Base-by-base conservation (phyloP, 345 rosid genomes). In the Euphorbia tirucalli region DNA sequence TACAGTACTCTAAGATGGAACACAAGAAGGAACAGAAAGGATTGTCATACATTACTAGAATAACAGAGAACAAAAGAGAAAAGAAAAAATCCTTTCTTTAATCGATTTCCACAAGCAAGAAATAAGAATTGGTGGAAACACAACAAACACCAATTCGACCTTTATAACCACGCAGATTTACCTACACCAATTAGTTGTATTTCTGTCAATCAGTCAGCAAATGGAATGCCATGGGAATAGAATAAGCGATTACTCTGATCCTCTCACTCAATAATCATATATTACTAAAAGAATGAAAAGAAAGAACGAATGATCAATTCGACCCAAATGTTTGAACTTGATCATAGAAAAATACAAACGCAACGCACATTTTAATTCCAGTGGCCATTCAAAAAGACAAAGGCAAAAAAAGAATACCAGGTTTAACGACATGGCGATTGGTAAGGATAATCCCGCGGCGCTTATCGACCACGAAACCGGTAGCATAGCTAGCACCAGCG, bases 381-480 rank as follows among this genome's bases (percentile, higher is more conserved):
- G 14, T 63, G 9, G 0, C 6, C 15, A 22, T 10, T 9, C 4
- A 3, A 1, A 61, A 61, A 28, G 11, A 6, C 24, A 15, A 18
- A 32, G 6, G 22, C 4, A 65, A 16, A 25, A 44, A 46, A 25
- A 18, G 18, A 0, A 35, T 35, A 93, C 97, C 97, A 15, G 97
- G 88, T 84, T 93, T 88, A 75, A 90, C 98, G 35, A 93, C 98
- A 63, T 93, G 98, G 43, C 98, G 98, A 77, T 93, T 93, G 69
- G 98, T 93, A 77, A 91, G 96, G 55, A 93, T 90, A 78, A 93
- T 87, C 64, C 98, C 98, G 57, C 94, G 92, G 65, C 84, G 87
- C 80, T 91, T 93, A 72, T 93, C 98, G 55, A 93, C 94, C 7
- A 93, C 84, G 70, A 93, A 93, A n/a, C 98, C 98, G 24, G 98